These are phyloP conservation scores for Phytophthora cryptogea DNA, from an alignment of 352 stramenopile genomes.

Conservation along the genomic window DNA sequence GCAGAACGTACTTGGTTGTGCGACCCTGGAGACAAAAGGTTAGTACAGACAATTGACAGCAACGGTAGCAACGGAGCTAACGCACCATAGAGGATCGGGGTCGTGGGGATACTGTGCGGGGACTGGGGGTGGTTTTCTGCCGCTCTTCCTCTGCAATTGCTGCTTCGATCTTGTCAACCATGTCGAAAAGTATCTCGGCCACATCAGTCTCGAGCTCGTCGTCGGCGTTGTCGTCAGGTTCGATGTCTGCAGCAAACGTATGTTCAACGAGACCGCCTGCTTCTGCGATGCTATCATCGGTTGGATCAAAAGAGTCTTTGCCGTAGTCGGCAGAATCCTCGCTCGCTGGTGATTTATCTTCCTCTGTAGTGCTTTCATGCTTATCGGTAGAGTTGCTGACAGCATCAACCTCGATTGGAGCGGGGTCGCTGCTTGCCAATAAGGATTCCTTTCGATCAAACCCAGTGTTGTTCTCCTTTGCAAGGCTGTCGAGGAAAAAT, in stretches of 20 bases:
- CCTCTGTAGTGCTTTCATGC: not conserved
- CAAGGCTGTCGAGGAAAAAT: slow-evolving; percentile 23
- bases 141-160: slow-evolving; percentile 11
- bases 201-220: slow-evolving; percentile 44
- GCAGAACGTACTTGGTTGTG: slow-evolving; percentile 28
- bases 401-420: not conserved
- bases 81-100: slow-evolving; percentile 22
- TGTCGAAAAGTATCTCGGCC: slow-evolving; percentile 50
- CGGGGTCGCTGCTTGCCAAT: not conserved
- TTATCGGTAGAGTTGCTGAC: not conserved
- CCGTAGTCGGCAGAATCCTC: not conserved
- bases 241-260: not conserved
- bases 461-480: slow-evolving; percentile 5
- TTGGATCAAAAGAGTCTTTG: not conserved
- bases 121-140: slow-evolving; percentile 4
- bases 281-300: slow-evolving; percentile 2
- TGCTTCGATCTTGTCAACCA: slow-evolving; percentile 39
- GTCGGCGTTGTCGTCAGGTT: slow-evolving; percentile 7
- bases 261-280: slow-evolving; percentile 11
- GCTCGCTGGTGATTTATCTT: slow-evolving; percentile 1
- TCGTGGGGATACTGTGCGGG: slow-evolving; percentile 21
- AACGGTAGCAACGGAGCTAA: not conserved
- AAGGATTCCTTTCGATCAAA: slow-evolving; percentile 1
- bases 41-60: not conserved
- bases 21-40: slow-evolving; percentile 7